Evolutionary conservation across 345 rosid species (phyloP).

Genomic region (Sisymbrium irio): DNA sequence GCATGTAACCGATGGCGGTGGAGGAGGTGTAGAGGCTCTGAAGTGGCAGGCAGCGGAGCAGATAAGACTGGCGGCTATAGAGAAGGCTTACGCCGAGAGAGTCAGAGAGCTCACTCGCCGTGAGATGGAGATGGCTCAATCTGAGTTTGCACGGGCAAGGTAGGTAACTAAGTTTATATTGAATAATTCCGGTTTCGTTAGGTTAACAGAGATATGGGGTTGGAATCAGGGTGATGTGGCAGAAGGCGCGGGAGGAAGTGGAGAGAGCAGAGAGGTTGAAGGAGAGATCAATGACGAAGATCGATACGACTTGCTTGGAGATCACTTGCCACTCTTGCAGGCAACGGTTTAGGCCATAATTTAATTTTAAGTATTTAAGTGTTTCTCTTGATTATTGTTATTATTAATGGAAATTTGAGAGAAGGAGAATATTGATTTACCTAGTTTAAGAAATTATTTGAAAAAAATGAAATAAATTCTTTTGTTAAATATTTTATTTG

Average conservation of each 20-base stretch:
- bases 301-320: slow-evolving; percentile 81
- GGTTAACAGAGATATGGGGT: background rate
- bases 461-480: background rate
- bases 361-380: slow-evolving; percentile 19
- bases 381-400: slow-evolving; percentile 34
- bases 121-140: slow-evolving; percentile 94
- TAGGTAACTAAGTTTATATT: slow-evolving; percentile 25
- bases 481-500: background rate
- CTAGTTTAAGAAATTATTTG: slow-evolving; percentile 24
- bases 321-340: slow-evolving; percentile 98
- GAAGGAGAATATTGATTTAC: slow-evolving; percentile 7
- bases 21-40: slow-evolving; percentile 53
- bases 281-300: slow-evolving; percentile 62
- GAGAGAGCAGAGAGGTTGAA: slow-evolving; percentile 81
- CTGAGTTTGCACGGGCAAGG: slow-evolving; percentile 79
- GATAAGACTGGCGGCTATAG: slow-evolving; percentile 71
- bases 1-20: slow-evolving; percentile 24
- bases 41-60: slow-evolving; percentile 97
- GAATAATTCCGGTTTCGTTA: background rate
- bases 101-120: slow-evolving; percentile 84
- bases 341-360: slow-evolving; percentile 74
- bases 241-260: slow-evolving; percentile 80
- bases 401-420: slow-evolving; percentile 30
- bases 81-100: slow-evolving; percentile 91
- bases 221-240: slow-evolving; percentile 63